phyloP scores from a whole-genome alignment of 345 rosid genomes.

The Pistacia atlantica region DNA sequence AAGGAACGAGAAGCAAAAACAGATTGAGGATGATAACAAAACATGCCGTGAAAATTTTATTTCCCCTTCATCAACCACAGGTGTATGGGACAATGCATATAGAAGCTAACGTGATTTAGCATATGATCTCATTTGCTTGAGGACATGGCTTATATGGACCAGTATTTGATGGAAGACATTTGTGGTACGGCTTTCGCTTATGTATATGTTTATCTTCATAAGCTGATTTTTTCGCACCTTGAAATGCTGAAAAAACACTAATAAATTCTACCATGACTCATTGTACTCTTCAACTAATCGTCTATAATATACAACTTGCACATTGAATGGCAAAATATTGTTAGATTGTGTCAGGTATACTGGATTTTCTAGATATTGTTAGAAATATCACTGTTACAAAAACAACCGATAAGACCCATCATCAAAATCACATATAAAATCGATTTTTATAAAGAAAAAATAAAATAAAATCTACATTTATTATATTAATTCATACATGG shows the following conservation, averaged over 20 bases:
- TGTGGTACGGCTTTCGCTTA: not conserved
- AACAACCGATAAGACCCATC: constrained; percentile 15
- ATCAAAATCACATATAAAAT: constrained; percentile 7
- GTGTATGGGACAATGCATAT: not conserved
- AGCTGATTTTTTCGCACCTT: no score
- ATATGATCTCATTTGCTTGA: no score
- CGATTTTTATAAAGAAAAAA: not conserved
- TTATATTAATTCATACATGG: constrained; percentile 52
- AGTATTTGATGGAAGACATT: not conserved
- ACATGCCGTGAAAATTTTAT: not conserved
- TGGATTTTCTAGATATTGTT: not conserved
- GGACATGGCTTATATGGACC: not conserved
- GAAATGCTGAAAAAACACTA: no score
- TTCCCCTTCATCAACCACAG: not conserved
- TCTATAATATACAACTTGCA: no score
- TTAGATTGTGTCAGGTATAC: no score
- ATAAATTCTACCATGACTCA: no score
- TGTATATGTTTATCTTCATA: no score
- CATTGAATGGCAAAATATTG: no score
- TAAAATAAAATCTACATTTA: not conserved
- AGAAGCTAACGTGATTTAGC: no score
- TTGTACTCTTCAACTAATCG: no score
- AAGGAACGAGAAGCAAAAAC: constrained; percentile 17
- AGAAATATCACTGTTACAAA: constrained; percentile 66
- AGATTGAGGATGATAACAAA: not conserved